Conservation (phyloP, 1,284 basidiomycete genomes). For the Cutaneotrichosporon mucoides region DNA sequence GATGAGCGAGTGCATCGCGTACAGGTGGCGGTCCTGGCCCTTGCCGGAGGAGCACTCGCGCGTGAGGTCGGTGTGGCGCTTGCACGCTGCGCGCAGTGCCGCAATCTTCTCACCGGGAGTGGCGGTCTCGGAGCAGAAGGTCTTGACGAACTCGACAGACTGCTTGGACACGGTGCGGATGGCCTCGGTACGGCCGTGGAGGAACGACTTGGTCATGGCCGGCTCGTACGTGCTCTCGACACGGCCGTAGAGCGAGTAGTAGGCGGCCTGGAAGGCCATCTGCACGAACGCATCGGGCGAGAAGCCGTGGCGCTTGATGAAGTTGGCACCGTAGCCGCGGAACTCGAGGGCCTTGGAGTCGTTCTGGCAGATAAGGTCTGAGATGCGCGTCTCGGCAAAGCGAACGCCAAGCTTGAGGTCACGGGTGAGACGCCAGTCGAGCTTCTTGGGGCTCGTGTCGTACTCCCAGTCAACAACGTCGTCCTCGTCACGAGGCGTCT, state of each 20-base stretch:
- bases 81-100: slow-evolving; percentile 77
- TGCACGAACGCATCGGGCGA: slow-evolving; percentile 93
- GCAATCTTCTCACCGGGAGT: slow-evolving; percentile 64
- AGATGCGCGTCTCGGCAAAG: slow-evolving; percentile 89
- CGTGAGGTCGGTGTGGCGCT: slow-evolving; percentile 78
- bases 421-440: slow-evolving; percentile 85
- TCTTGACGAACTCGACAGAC: slow-evolving; percentile 82
- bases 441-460: slow-evolving; percentile 87
- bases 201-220: slow-evolving; percentile 94
- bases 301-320: slow-evolving; percentile 86
- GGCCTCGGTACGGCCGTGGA: slow-evolving; percentile 93
- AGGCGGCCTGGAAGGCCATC: slow-evolving; percentile 96
- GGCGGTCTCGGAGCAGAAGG: slow-evolving; percentile 75
- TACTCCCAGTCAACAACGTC: slow-evolving; percentile 46
- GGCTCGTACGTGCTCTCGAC: slow-evolving; percentile 96
- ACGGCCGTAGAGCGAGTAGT: slow-evolving; percentile 87
- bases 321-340: slow-evolving; percentile 71
- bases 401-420: slow-evolving; percentile 80
- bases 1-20: slow-evolving; percentile 77
- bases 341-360: slow-evolving; percentile 80
- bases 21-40: slow-evolving; percentile 88
- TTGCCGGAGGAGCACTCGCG: slow-evolving; percentile 81
- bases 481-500: slow-evolving; percentile 32
- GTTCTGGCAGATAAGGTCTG: slow-evolving; percentile 96
- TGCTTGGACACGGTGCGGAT: slow-evolving; percentile 85